A percentile compares a stretch with the other conserved stretches of the same genome.
Conservation (phyloP, 495 filamentous ascomycete species). For the Achaetomiella virescens region DNA sequence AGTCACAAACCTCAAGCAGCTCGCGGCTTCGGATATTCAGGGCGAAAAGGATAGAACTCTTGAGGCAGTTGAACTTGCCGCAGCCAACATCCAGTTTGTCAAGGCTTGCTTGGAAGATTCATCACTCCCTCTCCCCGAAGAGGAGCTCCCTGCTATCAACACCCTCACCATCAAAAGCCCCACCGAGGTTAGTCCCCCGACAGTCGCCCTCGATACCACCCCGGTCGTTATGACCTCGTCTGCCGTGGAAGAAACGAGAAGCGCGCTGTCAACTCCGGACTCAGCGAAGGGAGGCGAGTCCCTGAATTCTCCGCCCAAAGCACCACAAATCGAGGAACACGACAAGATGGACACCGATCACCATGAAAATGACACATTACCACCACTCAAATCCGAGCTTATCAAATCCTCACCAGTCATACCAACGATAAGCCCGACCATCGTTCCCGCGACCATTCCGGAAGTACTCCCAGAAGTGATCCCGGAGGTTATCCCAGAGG, state of each 20-base stretch:
- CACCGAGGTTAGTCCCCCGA: constrained; percentile 20
- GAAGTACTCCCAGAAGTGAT: neutral
- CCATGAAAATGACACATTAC: constrained; percentile 11
- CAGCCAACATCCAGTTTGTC: constrained; percentile 70
- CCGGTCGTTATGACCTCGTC: constrained; percentile 29
- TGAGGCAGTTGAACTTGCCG: constrained; percentile 56
- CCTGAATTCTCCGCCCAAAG: constrained; percentile 8
- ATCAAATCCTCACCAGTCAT: constrained; percentile 3
- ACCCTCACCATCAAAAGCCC: constrained; percentile 19
- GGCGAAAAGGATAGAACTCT: constrained; percentile 29
- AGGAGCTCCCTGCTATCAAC: constrained; percentile 30
- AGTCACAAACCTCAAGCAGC: constrained; percentile 57
- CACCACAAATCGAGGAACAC: constrained; percentile 6
- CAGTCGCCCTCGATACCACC: constrained; percentile 31
- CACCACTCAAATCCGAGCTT: constrained; percentile 10
- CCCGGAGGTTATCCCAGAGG: constrained; percentile 4
- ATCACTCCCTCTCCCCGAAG: constrained; percentile 47
- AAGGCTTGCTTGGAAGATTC: constrained; percentile 69
- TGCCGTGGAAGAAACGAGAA: constrained; percentile 22
- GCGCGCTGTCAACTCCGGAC: constrained; percentile 21
- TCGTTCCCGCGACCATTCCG: neutral
- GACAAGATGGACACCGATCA: constrained; percentile 28
- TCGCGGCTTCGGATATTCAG: constrained; percentile 35
- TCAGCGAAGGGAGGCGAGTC: neutral
- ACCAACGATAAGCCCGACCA: neutral